A percentile compares a stretch with the other conserved stretches of the same genome.
These are phyloP conservation scores for Posidonia oceanica DNA, from an alignment of 116 monocot genomes.

Conservation along the genomic window DNA sequence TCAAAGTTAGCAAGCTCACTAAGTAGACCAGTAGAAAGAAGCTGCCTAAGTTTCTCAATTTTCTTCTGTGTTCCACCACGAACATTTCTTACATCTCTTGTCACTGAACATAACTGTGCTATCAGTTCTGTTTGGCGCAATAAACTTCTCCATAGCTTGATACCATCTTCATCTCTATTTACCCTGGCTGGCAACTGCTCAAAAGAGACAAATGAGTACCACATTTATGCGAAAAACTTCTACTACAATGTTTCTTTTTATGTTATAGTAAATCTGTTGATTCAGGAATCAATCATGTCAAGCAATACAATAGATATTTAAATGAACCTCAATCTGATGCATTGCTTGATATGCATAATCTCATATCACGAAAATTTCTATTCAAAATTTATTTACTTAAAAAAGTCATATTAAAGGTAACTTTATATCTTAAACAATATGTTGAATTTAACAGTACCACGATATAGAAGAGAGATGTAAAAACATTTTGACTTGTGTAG, in stretches of 20 bases:
- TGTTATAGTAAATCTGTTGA: no score
- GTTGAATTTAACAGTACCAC: no score
- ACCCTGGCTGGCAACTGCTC: slow-evolving; percentile 31
- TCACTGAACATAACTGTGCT: slow-evolving; percentile 83
- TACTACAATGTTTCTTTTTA: neutral
- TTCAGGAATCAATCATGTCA: no score
- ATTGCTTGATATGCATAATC: no score
- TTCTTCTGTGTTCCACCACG: slow-evolving; percentile 93
- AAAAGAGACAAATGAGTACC: slow-evolving; percentile 1
- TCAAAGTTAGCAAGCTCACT: slow-evolving; percentile 97
- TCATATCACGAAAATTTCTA: no score
- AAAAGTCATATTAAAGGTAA: no score
- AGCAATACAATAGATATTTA: no score
- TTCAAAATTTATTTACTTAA: no score
- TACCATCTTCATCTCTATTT: slow-evolving; percentile 65
- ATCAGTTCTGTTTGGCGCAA: slow-evolving; percentile 76
- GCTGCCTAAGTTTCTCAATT: slow-evolving; percentile 85
- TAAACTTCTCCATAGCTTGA: slow-evolving; percentile 81
- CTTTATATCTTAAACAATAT: no score
- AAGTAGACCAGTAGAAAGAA: slow-evolving; percentile 68
- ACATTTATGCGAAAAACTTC: neutral
- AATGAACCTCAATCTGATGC: no score
- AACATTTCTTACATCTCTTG: slow-evolving; percentile 85
- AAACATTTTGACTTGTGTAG: no score
- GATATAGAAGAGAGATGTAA: no score